Percentiles rank a stretch among this genome's conserved stretches.
Evolutionary conservation across 2,329 filamentous ascomycete genomes (phyloP).

Genomic region (Penicillium decumbens): DNA sequence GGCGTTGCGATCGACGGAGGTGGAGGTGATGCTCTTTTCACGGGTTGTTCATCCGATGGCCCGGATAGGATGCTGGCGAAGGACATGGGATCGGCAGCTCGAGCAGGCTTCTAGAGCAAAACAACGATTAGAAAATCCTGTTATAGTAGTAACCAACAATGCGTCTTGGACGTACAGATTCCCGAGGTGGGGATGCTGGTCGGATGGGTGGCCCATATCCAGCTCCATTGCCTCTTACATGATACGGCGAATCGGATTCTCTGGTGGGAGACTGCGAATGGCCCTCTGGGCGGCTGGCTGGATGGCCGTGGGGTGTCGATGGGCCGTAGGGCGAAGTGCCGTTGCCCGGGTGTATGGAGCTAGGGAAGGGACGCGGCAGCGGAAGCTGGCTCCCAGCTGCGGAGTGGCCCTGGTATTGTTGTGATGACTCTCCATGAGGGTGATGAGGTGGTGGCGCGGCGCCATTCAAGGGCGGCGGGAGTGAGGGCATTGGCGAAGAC

Average conservation of each 20-base stretch:
- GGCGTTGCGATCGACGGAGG: slow-evolving; percentile 23
- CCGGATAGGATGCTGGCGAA: slow-evolving; percentile 91
- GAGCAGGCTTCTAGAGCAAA: slow-evolving; percentile 59
- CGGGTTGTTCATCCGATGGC: slow-evolving; percentile 57
- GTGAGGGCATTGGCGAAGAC: slow-evolving; percentile 38
- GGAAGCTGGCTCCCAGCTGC: slow-evolving; percentile 30
- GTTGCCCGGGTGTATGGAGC: slow-evolving; percentile 34
- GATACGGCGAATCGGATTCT: slow-evolving; percentile 36
- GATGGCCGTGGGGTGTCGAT: slow-evolving; percentile 41
- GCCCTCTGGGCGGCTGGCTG: slow-evolving; percentile 33
- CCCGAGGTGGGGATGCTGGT: slow-evolving; percentile 37
- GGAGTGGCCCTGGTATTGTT: slow-evolving; percentile 36
- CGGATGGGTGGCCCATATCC: slow-evolving; percentile 32
- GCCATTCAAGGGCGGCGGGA: slow-evolving; percentile 39
- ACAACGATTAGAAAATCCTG: slow-evolving; percentile 17
- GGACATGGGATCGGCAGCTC: slow-evolving; percentile 83
- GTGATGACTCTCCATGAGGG: slow-evolving; percentile 32
- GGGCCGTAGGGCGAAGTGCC: slow-evolving; percentile 37
- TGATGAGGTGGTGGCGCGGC: slow-evolving; percentile 26
- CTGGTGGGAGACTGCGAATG: slow-evolving; percentile 42
- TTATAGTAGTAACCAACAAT: neutral
- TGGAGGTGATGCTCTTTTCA: slow-evolving; percentile 49
- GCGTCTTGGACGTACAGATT: slow-evolving; percentile 33
- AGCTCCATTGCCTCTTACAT: slow-evolving; percentile 28
- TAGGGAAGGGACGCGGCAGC: slow-evolving; percentile 35